Base-by-base conservation (phyloP, 1,284 basidiomycete genomes). In the Leccinum solheimii region DNA sequence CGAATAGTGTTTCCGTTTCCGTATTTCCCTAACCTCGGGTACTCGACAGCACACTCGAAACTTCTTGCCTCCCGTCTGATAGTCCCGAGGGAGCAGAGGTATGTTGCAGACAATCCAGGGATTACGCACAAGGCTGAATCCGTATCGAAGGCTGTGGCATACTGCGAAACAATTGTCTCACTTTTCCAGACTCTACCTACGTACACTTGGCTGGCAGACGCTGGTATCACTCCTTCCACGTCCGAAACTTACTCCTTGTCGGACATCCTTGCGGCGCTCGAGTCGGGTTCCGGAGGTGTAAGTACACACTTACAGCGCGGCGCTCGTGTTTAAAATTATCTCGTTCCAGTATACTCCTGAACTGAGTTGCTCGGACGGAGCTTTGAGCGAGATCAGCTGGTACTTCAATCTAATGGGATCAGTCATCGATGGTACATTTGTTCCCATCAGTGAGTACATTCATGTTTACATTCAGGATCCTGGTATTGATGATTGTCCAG, bases 361-460 rank as follows among this genome's bases (percentile, higher is more conserved):
- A 21, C 73, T 91, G 21, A 78, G 82, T 62, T 92, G 90, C 74
- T 68, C 71, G 2, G 76, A 78, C 3, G 73, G 76, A 23, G 75
- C 64, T 36, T 69, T 92, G 57, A 81, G 81, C 68, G 73, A 80
- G 50, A 84, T 88, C 57, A 82, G 80, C 60, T 91, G 83, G 80
- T 91, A 89, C 72, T 91, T 86, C 78, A 81, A 88, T 67, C 64
- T 91, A 60, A 77, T 81, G 67, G 89, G 89, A 23, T 88, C 87
- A 11, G 67, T 86, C 52, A 81, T 90, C 50, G 87, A 90, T 64
- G 90, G 90, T 5, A 68, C 69, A 1, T 90, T 90, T 66, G 75
- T 84, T 38, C 79, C 82, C 2, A 88, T 89, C 56, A 69, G 88
- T 90, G 63, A 56, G 80, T 11, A 40, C 56, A 48, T 11, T 40